These are phyloP conservation scores for Gigaspora rosea DNA, from an alignment of 192 early-diverging fungal genomes.

Conservation along the genomic window DNA sequence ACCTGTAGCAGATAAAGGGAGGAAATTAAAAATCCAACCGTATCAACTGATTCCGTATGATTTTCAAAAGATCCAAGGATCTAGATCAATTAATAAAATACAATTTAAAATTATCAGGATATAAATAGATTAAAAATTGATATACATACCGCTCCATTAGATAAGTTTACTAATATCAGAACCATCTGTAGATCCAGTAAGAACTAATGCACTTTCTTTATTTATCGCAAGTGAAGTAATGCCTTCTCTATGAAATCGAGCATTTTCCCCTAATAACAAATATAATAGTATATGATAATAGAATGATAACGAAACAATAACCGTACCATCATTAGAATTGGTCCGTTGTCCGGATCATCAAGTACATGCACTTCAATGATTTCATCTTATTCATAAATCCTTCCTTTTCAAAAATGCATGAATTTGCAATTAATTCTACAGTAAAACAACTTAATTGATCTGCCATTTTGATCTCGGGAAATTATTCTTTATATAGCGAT, in stretches of 20 bases:
- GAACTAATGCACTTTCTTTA: slow-evolving; percentile 71
- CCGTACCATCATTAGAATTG: background rate
- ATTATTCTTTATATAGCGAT: no score
- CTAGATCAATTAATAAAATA: slow-evolving; percentile 32
- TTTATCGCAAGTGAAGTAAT: slow-evolving; percentile 78
- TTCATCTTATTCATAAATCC: no score
- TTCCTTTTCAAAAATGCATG: no score
- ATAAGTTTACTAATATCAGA: slow-evolving; percentile 77
- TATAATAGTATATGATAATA: no score
- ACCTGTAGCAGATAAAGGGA: slow-evolving; percentile 79
- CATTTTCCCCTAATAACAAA: slow-evolving; percentile 53
- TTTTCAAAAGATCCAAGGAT: slow-evolving; percentile 83
- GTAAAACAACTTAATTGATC: no score
- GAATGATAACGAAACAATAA: no score
- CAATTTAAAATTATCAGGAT: background rate
- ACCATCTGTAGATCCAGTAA: slow-evolving; percentile 83
- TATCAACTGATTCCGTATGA: slow-evolving; percentile 83
- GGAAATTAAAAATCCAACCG: slow-evolving; percentile 71
- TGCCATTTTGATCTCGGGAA: no score
- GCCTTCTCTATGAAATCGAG: slow-evolving; percentile 80
- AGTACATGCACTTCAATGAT: background rate
- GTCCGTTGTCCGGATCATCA: background rate
- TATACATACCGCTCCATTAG: slow-evolving; percentile 48
- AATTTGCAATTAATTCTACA: no score
- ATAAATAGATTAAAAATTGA: slow-evolving; percentile 24